phyloP scores from a whole-genome alignment of 1,139 yeast genomes.

The Kodamaea sp. region DNA sequence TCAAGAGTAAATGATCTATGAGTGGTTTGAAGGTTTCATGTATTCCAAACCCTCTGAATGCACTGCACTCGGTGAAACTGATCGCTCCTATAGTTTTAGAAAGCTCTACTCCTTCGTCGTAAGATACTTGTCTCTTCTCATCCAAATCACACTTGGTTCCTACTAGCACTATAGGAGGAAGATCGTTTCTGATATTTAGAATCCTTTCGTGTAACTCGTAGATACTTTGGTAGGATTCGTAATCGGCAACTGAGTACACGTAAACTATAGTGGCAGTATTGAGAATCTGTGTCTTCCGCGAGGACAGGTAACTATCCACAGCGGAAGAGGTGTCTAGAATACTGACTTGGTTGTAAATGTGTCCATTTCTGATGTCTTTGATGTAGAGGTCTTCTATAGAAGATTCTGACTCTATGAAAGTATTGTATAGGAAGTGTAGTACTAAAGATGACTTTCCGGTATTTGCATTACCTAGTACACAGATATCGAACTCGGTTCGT shows the following conservation, averaged over 20 bases:
- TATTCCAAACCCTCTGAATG: conserved; percentile 23
- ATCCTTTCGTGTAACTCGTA: conserved; percentile 30
- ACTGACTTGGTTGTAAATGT: conserved; percentile 24
- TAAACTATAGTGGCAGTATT: conserved; percentile 35
- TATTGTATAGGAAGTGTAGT: conserved; percentile 25
- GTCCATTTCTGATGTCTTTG: conserved; percentile 21
- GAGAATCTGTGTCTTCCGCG: conserved; percentile 28
- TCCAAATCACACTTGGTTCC: conserved; percentile 36
- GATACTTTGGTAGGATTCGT: conserved; percentile 28
- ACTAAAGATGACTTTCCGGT: conserved; percentile 36
- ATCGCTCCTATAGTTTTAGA: conserved; percentile 30
- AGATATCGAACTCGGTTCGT: conserved; percentile 31
- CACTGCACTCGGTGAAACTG: conserved; percentile 32
- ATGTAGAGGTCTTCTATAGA: conserved; percentile 33
- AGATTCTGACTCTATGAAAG: conserved; percentile 24
- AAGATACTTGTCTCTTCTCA: conserved; percentile 26
- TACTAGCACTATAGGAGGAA: conserved; percentile 34
- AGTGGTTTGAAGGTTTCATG: conserved; percentile 33
- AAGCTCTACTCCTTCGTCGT: conserved; percentile 31
- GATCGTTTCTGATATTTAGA: conserved; percentile 17
- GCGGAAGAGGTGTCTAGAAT: conserved; percentile 29
- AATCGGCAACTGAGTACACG: conserved; percentile 31
- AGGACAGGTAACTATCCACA: conserved; percentile 29
- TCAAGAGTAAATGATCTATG: conserved; percentile 13
- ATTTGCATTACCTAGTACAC: conserved; percentile 32